Evolutionary conservation across 352 stramenopile genomes (phyloP).

Genomic region (Phytophthora cajani): DNA sequence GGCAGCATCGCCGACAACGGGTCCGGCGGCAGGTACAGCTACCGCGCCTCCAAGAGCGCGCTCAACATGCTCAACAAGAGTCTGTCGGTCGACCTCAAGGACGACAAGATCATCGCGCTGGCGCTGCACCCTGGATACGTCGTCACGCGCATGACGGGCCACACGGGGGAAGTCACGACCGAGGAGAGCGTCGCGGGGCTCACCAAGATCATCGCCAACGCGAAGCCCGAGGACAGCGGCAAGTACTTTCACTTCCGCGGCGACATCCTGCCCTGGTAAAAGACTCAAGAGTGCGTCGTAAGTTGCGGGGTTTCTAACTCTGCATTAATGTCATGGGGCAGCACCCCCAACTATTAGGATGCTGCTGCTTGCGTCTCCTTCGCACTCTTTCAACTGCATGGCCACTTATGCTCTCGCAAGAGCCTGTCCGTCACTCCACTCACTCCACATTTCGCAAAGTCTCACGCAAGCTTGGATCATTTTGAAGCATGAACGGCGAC

Average conservation of each 20-base stretch:
- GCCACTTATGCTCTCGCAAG: not conserved
- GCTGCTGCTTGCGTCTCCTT: not conserved
- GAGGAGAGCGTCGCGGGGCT: slow-evolving; percentile 49
- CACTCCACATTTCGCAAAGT: not conserved
- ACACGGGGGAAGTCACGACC: slow-evolving; percentile 37
- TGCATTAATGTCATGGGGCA: not conserved
- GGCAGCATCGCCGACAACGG: slow-evolving; percentile 55
- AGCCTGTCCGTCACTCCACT: not conserved
- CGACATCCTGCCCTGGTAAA: slow-evolving; percentile 48
- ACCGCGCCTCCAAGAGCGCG: slow-evolving; percentile 75
- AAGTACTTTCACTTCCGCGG: slow-evolving; percentile 56
- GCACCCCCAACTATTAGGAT: not conserved
- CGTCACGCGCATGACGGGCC: slow-evolving; percentile 54
- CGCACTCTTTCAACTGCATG: not conserved
- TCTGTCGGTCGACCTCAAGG: slow-evolving; percentile 55
- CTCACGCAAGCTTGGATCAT: not conserved
- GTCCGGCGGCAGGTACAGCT: slow-evolving; percentile 53
- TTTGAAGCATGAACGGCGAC: slow-evolving; percentile 21
- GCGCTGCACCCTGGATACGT: slow-evolving; percentile 67
- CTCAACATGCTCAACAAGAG: slow-evolving; percentile 75
- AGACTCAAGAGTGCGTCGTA: not conserved
- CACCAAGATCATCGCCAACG: slow-evolving; percentile 45
- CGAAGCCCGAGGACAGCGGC: slow-evolving; percentile 47
- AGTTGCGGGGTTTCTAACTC: not conserved
- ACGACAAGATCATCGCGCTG: slow-evolving; percentile 50